Conservation (phyloP, 1,284 basidiomycete species). For the Heterobasidion occidentale region DNA sequence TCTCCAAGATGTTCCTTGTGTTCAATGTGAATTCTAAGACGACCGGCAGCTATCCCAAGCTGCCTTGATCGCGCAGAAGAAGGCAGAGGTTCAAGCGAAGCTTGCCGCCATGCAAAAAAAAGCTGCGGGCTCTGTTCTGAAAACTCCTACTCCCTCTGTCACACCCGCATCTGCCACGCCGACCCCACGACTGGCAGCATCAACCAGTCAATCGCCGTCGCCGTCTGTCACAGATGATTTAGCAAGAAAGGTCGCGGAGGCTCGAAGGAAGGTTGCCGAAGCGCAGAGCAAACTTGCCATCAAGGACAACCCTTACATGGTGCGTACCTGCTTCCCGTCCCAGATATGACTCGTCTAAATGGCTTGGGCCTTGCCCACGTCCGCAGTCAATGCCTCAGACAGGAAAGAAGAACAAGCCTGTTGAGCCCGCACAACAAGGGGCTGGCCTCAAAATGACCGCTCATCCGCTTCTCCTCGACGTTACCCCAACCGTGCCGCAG, state of each 20-base stretch:
- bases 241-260: constrained; percentile 66
- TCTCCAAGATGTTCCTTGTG: not conserved
- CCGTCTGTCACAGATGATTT: constrained; percentile 53
- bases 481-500: constrained; percentile 45
- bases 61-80: constrained; percentile 70
- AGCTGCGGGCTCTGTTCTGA: constrained; percentile 22
- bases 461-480: constrained; percentile 79
- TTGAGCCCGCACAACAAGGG: constrained; percentile 64
- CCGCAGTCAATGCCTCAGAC: constrained; percentile 41
- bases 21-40: not conserved
- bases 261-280: constrained; percentile 71
- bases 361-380: constrained; percentile 2
- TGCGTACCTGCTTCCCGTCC: constrained; percentile 23
- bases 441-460: constrained; percentile 85
- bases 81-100: constrained; percentile 80
- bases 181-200: constrained; percentile 19
- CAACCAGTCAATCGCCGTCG: constrained; percentile 21
- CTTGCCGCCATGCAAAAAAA: constrained; percentile 69
- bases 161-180: constrained; percentile 22
- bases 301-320: constrained; percentile 81
- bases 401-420: constrained; percentile 45
- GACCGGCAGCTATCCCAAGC: constrained; percentile 35
- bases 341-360: not conserved
- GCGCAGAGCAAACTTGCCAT: constrained; percentile 66
- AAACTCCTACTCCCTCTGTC: constrained; percentile 17